These are phyloP conservation scores for Rhynchospora pubera DNA, from an alignment of 176 grass and related monocot genomes.

Conservation along the genomic window DNA sequence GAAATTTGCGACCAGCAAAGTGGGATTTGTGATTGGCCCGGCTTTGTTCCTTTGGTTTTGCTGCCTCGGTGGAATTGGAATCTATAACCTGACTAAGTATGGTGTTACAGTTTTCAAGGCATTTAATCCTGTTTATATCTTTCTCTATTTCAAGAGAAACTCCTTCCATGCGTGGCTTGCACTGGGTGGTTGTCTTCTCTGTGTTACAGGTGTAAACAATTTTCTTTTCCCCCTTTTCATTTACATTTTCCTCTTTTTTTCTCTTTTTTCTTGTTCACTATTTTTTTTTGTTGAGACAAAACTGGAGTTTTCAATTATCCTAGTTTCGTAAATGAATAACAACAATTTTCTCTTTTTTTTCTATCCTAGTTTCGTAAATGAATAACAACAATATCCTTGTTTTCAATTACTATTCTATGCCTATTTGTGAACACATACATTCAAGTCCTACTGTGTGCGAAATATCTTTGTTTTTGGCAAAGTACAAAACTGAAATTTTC, in stretches of 20 bases:
- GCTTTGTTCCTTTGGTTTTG: slow-evolving; percentile 96
- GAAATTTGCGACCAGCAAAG: slow-evolving; percentile 90
- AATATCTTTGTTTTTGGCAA: no score
- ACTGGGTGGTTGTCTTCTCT: slow-evolving; percentile 80
- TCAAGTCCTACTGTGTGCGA: no score
- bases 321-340: no score
- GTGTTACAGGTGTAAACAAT: slow-evolving; percentile 59
- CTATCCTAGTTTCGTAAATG: no score
- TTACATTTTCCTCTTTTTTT: background rate
- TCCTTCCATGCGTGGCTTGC: slow-evolving; percentile 77
- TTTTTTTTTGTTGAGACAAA: background rate
- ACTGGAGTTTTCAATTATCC: background rate
- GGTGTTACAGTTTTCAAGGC: slow-evolving; percentile 57
- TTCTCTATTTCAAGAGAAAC: slow-evolving; percentile 79
- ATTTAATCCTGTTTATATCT: slow-evolving; percentile 82
- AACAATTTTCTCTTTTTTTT: no score
- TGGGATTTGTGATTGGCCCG: slow-evolving; percentile 81
- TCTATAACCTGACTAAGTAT: slow-evolving; percentile 82
- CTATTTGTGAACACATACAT: no score
- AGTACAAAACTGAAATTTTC: no score
- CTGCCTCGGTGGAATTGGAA: slow-evolving; percentile 73
- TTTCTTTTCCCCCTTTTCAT: background rate
- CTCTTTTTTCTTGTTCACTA: background rate
- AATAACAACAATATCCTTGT: no score
- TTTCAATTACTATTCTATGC: no score